Base-by-base conservation (phyloP, 2,329 filamentous ascomycete species). In the Chrysoporthe austroafricana region DNA sequence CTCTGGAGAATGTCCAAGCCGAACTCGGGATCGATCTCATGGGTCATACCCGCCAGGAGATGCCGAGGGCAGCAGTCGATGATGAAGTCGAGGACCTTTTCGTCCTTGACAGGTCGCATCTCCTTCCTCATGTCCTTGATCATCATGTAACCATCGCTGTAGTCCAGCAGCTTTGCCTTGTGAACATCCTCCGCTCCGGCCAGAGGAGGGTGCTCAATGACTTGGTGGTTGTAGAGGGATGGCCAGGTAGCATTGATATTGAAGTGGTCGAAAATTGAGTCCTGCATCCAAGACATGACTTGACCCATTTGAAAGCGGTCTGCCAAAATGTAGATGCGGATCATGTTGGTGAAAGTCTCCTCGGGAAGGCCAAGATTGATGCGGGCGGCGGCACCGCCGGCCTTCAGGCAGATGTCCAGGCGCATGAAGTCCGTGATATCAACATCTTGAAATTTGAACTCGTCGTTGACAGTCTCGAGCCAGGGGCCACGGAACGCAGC, bases 251-350 rank as follows among this genome's bases (percentile, higher is more conserved):
- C 9, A 36, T 58, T 42, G 1, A 39, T n/a, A 0, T 1, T 0
- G 11, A 69, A n/a, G 62, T 62, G 44, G 26, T 67, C 54, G 8
- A 16, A 6, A 34, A 68, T 59, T 6, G 59, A 43, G 1, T 9
- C n/a, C 11, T 9, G 14, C 32, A 67, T 8, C 68, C 62, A 67
- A 13, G 21, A 14, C 50, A 43, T 36, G 52, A 65, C 39, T 14
- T 44, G 14, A 42, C 5, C 8, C 68, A 69, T 69, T 1, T 32
- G 9, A n/a, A 69, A 63, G 3, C 65, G 66, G 58, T 69, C 66
- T 2, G 50, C 46, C 6, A 68, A 66, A 34, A 59, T 44, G n/a
- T 62, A 62, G 8, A 34, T 14, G 6, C 52, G n/a, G 4, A 69
- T 21, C 4, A 67, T 60, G 61, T 64, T 60, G 11, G 14, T 42